phyloP scores from a whole-genome alignment of 768 basidiomycete genomes.

The Pleurotus salmoneostramineus region DNA sequence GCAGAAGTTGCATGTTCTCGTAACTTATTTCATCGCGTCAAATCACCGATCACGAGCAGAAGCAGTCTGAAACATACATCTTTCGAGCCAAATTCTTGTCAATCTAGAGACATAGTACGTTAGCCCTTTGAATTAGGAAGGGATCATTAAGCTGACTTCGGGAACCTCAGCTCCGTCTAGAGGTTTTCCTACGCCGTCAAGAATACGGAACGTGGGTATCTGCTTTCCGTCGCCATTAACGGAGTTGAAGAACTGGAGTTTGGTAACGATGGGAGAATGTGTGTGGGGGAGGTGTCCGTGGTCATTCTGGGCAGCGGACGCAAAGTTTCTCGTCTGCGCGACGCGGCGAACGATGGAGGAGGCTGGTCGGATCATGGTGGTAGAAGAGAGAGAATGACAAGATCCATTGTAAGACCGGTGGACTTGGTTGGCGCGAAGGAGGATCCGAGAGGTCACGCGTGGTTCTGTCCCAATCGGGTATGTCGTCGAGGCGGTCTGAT shows the following conservation, averaged over 20 bases:
- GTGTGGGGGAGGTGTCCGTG: conserved; percentile 34
- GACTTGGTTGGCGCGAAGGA: not conserved
- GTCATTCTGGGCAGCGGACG: conserved; percentile 7
- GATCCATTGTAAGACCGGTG: not conserved
- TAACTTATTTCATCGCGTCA: conserved; percentile 40
- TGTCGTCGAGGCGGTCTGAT: not conserved
- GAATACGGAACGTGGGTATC: conserved; percentile 83
- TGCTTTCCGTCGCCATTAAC: conserved; percentile 54
- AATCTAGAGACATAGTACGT: conserved; percentile 38
- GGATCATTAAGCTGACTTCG: conserved; percentile 45
- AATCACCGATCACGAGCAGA: not conserved
- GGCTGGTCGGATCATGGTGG: conserved; percentile 30
- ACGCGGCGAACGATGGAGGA: conserved; percentile 14
- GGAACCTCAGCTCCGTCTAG: conserved; percentile 73
- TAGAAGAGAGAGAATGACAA: conserved; percentile 10
- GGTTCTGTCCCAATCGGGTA: not conserved
- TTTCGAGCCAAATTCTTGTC: conserved; percentile 63
- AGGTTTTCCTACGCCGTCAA: conserved; percentile 76
- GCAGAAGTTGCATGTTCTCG: conserved; percentile 75
- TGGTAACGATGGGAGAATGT: conserved; percentile 61
- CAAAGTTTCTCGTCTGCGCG: conserved; percentile 12
- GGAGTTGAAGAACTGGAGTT: conserved; percentile 78
- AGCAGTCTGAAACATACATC: conserved; percentile 36
- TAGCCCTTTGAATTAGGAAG: not conserved
- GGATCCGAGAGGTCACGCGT: conserved; percentile 5